These are phyloP conservation scores for Plasmodium vivax DNA, from an alignment of 169 alveolate species.

Conservation along the genomic window DNA sequence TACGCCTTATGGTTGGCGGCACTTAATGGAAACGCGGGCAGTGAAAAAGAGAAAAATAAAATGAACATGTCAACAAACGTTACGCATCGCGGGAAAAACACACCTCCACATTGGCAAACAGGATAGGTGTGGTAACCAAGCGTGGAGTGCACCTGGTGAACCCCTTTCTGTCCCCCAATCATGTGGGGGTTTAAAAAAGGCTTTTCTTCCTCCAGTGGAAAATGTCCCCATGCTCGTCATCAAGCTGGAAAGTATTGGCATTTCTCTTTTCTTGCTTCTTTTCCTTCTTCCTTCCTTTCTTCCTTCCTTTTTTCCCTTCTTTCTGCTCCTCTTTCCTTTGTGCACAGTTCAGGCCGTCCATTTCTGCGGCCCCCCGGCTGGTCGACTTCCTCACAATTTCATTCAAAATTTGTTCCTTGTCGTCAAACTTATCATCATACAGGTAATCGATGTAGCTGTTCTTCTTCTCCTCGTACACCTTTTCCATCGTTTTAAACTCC, in stretches of 20 bases:
- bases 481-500: conserved; percentile 33
- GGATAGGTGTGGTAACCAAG: not conserved
- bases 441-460: conserved; percentile 57
- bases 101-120: not conserved
- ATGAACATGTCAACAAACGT: not conserved
- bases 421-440: conserved; percentile 65
- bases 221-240: not conserved
- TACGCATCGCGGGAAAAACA: not conserved
- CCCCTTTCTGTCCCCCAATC: not conserved
- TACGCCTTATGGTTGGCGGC: not conserved
- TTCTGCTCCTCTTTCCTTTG: not conserved
- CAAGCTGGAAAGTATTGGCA: not conserved
- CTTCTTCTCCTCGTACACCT: conserved; percentile 29
- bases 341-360: not conserved
- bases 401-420: conserved; percentile 34
- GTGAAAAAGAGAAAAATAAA: not conserved
- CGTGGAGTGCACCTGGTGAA: not conserved
- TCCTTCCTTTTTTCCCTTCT: not conserved
- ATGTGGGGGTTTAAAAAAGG: not conserved
- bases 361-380: not conserved
- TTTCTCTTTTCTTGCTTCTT: not conserved
- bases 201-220: conserved; percentile 61
- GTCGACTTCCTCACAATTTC: conserved; percentile 17
- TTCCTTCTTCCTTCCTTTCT: not conserved
- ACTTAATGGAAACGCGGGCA: not conserved